Base-by-base conservation (phyloP, 306 rosid genomes). In the Phaseolus lunatus region DNA sequence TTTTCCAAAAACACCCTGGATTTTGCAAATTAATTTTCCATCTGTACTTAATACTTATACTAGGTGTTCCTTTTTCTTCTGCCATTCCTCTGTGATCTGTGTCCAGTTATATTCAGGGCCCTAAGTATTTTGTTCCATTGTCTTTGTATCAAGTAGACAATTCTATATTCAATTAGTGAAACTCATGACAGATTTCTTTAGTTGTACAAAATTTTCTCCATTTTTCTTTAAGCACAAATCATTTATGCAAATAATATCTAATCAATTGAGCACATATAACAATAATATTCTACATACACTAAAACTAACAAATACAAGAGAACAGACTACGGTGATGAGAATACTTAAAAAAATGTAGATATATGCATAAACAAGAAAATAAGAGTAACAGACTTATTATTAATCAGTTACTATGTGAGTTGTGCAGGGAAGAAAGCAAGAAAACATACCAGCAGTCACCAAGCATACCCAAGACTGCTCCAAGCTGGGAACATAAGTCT, bases 401-500 rank as follows among this genome's bases (percentile, higher is more conserved):
- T 13, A 62, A 27, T n/a, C 33, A 19, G 29, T 14, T 49, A 27
- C 39, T 68, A 31, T 37, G 52, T 2, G 1, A 20, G 29, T 43
- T 16, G 19, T 9, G n/a, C n/a, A 49, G n/a, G 44, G 75, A 33
- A 70, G 65, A 53, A 59, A 62, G 74, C 50, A 13, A 58, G 35
- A 52, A 75, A 49, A 82, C 97, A 37, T 31, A 92, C 99, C 99
- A 84, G 95, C 99, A 95, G 69, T 95, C 99, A 49, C 97, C 99
- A 83, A 95, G 97, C 96, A 92, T 95, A 48, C 99, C 99, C 72
- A 95, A 88, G 75, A 92, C 99, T 4, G 97, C 99, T 78, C 99
- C 99, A 43, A 95, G 99, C 86, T 95, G 99, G 58, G 99, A 92
- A 84, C 97, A 92, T 72, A 95, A 77, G 67, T 95, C 99, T 45